Percentiles rank a stretch among this genome's conserved stretches.
Evolutionary conservation across 805 yeast species (phyloP).

Genomic region (Starmerella geochares): DNA sequence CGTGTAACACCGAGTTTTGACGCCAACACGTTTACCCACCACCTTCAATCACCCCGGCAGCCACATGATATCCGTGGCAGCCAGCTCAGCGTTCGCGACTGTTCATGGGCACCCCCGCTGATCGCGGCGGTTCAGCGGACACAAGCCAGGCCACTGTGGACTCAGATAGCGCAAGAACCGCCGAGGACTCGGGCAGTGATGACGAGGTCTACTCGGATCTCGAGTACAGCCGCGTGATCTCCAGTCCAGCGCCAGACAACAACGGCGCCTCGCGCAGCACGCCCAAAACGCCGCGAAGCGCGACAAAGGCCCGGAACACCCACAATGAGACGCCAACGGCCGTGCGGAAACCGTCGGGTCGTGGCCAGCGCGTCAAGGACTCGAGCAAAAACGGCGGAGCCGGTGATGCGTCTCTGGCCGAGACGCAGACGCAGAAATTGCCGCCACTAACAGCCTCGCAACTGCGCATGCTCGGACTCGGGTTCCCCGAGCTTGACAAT

Average conservation of each 20-base stretch:
- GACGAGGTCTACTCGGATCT: constrained; percentile 15
- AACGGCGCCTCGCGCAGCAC: constrained; percentile 8
- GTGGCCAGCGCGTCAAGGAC: background rate
- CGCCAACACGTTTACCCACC: too few species aligned
- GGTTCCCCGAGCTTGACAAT: background rate
- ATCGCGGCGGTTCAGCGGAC: background rate
- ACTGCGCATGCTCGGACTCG: background rate
- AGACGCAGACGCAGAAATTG: constrained; percentile 5
- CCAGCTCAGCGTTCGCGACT: background rate
- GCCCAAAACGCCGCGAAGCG: constrained; percentile 5
- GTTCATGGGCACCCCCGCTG: background rate
- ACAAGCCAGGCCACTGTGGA: background rate
- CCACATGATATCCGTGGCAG: constrained; percentile 3
- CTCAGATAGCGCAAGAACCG: constrained; percentile 5
- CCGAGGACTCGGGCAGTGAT: constrained; percentile 13
- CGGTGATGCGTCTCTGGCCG: background rate
- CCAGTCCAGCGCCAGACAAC: constrained; percentile 6
- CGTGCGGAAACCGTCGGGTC: background rate
- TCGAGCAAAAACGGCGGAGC: background rate
- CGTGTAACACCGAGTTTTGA: too few species aligned
- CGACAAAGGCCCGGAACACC: background rate
- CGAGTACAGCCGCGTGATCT: constrained; percentile 17
- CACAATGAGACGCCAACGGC: background rate
- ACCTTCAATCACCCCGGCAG: background rate
- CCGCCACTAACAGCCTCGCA: constrained; percentile 3